A percentile compares a stretch with the other conserved stretches of the same genome.
phyloP scores from a whole-genome alignment of 352 stramenopile species.

The Pythium volutum region DNA sequence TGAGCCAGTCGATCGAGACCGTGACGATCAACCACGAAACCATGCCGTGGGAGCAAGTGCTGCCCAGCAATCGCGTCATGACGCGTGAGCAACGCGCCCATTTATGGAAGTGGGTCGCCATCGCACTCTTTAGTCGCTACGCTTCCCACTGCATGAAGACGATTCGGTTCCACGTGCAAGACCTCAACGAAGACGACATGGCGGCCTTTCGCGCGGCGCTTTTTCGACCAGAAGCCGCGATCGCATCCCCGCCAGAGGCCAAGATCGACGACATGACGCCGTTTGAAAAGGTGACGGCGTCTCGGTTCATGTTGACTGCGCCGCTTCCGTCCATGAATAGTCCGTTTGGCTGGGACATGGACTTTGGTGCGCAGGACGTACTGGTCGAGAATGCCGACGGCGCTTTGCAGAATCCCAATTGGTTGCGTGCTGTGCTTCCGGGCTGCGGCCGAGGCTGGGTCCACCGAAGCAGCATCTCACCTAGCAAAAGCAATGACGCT shows the following conservation, averaged over 20 bases:
- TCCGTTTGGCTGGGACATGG: neutral
- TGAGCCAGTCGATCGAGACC: neutral
- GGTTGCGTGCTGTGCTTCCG: neutral
- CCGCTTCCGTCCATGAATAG: neutral
- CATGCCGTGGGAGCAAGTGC: neutral
- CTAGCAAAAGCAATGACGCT: neutral
- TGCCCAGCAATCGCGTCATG: neutral
- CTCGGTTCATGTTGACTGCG: neutral
- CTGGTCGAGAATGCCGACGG: neutral
- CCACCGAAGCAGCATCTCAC: neutral
- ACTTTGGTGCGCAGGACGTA: neutral
- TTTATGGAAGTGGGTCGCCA: constrained; percentile 9
- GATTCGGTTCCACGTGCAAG: neutral
- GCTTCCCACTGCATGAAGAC: neutral
- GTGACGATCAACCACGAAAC: constrained; percentile 3
- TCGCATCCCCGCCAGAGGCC: neutral
- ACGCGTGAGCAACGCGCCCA: neutral
- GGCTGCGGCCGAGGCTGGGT: constrained; percentile 1
- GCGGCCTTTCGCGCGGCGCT: constrained; percentile 1
- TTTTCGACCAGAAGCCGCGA: neutral
- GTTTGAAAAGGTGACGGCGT: neutral
- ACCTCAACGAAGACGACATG: neutral
- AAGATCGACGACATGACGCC: neutral
- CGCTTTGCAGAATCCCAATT: neutral
- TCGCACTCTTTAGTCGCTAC: constrained; percentile 6